Percentiles rank a stretch among this genome's conserved stretches.
Evolutionary conservation across 306 rosid genomes (phyloP).

Genomic region (Spatholobus suberectus): DNA sequence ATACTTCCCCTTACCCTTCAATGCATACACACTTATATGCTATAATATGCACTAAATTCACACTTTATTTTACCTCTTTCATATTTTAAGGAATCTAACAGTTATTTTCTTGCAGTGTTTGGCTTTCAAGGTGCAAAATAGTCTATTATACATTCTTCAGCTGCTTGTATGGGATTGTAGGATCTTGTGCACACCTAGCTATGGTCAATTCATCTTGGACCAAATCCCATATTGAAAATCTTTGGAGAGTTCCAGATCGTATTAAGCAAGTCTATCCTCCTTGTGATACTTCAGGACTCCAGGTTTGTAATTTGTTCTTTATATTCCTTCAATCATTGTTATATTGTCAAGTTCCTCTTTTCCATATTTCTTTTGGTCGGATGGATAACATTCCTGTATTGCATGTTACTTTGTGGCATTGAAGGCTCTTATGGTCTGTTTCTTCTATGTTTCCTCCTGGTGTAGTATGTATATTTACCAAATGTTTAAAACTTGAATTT

Average conservation of each 20-base stretch:
- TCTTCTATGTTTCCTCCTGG: neutral
- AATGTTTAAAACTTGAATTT: neutral
- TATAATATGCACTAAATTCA: neutral
- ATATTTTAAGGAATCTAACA: conserved; percentile 8
- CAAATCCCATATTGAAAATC: conserved; percentile 76
- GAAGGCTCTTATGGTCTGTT: conserved; percentile 14
- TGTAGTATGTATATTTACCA: conserved; percentile 2
- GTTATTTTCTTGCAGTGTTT: conserved; percentile 65
- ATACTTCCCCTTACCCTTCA: conserved; percentile 12
- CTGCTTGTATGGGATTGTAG: conserved; percentile 81
- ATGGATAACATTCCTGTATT: neutral
- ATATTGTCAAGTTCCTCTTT: neutral
- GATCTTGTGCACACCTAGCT: conserved; percentile 88
- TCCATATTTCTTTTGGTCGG: neutral
- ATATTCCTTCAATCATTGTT: conserved; percentile 18
- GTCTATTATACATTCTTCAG: conserved; percentile 81
- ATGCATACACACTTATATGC: neutral
- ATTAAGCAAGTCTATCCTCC: conserved; percentile 93
- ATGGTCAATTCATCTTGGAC: conserved; percentile 99
- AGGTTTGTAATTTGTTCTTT: conserved; percentile 57
- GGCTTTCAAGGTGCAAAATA: conserved; percentile 82
- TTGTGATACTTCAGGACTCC: conserved; percentile 92
- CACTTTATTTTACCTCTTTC: conserved; percentile 27
- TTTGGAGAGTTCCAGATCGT: conserved; percentile 77
- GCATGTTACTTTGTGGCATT: conserved; percentile 17